phyloP scores from a whole-genome alignment of 2,329 filamentous ascomycete species.

The Aspergillus tamarii region DNA sequence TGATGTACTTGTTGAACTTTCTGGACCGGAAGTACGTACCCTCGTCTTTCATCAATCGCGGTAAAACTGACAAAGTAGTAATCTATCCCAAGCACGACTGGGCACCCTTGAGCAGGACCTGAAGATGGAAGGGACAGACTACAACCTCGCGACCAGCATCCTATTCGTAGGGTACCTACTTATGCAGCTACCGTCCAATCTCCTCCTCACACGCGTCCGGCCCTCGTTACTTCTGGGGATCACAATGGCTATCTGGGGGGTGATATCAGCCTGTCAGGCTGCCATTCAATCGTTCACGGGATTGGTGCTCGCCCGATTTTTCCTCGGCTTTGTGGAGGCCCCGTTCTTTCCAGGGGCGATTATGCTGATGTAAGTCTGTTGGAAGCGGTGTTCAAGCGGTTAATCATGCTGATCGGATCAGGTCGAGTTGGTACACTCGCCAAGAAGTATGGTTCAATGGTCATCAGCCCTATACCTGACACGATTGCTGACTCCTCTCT shows the following conservation, averaged over 20 bases:
- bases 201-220: constrained; percentile 57
- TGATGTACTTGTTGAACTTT: constrained; percentile 39
- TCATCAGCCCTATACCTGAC: constrained; percentile 47
- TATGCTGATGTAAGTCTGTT: constrained; percentile 53
- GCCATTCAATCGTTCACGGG: constrained; percentile 45
- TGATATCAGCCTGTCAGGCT: constrained; percentile 37
- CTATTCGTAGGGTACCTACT: constrained; percentile 63
- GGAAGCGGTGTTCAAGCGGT: no score
- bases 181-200: constrained; percentile 66
- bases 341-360: constrained; percentile 66
- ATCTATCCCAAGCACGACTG: constrained; percentile 59
- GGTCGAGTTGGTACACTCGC: constrained; percentile 69
- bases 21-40: constrained; percentile 33
- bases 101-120: constrained; percentile 59
- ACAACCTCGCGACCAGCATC: constrained; percentile 59
- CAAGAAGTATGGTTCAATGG: constrained; percentile 46
- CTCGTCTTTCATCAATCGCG: neutral
- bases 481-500: constrained; percentile 39
- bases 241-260: constrained; percentile 41
- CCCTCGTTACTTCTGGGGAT: constrained; percentile 58
- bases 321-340: constrained; percentile 43
- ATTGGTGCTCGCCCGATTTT: constrained; percentile 45
- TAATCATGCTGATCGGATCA: constrained; percentile 9
- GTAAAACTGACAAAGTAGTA: constrained; percentile 30
- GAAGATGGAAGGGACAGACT: constrained; percentile 59